Evolutionary conservation across 257 asterid species (phyloP).

Genomic region (Leonotis leonurus): DNA sequence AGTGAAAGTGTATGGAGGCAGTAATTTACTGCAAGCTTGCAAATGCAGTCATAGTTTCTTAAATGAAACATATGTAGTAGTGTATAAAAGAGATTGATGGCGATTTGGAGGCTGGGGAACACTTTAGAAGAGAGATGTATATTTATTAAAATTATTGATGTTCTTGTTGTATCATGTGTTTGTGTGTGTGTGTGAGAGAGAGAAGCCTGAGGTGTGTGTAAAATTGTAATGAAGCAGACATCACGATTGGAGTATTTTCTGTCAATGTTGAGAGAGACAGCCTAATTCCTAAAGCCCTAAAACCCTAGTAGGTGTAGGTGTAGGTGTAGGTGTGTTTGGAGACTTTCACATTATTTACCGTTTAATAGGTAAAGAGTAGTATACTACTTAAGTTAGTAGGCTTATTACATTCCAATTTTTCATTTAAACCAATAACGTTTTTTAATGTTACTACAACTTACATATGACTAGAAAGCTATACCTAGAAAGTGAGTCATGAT

Average conservation of each 20-base stretch:
- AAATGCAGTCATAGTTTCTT: not conserved
- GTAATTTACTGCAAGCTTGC: not conserved
- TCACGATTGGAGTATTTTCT: constrained; percentile 30
- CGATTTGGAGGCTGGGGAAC: not conserved
- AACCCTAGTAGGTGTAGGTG: too few relatives aligned
- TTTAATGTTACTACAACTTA: too few relatives aligned
- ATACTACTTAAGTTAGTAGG: too few relatives aligned
- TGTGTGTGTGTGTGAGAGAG: too few relatives aligned
- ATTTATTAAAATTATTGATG: not conserved
- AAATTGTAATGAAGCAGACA: constrained; percentile 19
- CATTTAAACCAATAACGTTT: too few relatives aligned
- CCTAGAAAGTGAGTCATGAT: not conserved
- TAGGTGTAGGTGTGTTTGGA: too few relatives aligned
- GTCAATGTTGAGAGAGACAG: constrained; percentile 42
- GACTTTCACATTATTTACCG: not conserved
- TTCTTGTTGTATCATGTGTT: too few relatives aligned
- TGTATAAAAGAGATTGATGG: not conserved
- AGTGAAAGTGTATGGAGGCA: not conserved
- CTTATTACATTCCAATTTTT: too few relatives aligned
- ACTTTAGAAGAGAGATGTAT: not conserved
- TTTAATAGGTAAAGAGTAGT: too few relatives aligned
- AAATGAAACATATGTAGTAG: too few relatives aligned
- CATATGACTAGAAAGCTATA: not conserved
- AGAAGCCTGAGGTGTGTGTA: too few relatives aligned
- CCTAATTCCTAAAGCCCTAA: constrained; percentile 21